Base-by-base conservation (phyloP, 495 filamentous ascomycete species). In the Terfezia boudieri region DNA sequence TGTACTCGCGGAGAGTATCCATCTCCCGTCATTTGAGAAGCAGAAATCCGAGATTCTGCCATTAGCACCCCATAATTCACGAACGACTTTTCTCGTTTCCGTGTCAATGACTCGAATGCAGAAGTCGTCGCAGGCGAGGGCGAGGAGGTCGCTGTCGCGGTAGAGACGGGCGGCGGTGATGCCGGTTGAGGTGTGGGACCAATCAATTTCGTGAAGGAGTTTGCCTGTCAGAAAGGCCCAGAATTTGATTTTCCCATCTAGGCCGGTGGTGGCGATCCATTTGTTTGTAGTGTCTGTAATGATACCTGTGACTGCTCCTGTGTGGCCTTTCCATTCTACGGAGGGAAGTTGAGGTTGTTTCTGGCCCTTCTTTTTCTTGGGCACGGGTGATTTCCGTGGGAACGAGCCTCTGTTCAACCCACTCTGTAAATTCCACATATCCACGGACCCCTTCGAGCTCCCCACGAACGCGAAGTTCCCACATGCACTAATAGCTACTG, bases 231-330 rank as follows among this genome's bases (percentile, higher is more conserved):
- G 68, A 53, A 96, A 90, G 58, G 94, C 86, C 90, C 90, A 99
- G 66, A 99, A 96, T 72, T 96, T 96, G 58, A 99, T 73, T 64
- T 80, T 90, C n/a, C 92, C 92, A 66, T 99, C 90, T 23, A 86
- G 67, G 2, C 84, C 79, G 64, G 84, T 92, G 55, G 86, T 93
- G 36, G 90, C 79, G 51, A 95, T 73, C 20, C 73, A 76, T 41
- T 76, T 79, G 64, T 96, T 94, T 57, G 96, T 71, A 37, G 79
- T 76, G 67, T 96, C 88, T 51, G 94, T 76, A 35, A 79, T 73
- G 50, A 96, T 67, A 0, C 92, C 90, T 43, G 86, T 94, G 14
- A 96, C 82, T 11, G 85, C 75, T 58, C 79, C 78, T 11, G 72
- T 81, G 69, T 99, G 90, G 58, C 76, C 83, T 56, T 1, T 69